Evolutionary conservation across 495 filamentous ascomycete species (phyloP).

Genomic region (Talaromyces liani): DNA sequence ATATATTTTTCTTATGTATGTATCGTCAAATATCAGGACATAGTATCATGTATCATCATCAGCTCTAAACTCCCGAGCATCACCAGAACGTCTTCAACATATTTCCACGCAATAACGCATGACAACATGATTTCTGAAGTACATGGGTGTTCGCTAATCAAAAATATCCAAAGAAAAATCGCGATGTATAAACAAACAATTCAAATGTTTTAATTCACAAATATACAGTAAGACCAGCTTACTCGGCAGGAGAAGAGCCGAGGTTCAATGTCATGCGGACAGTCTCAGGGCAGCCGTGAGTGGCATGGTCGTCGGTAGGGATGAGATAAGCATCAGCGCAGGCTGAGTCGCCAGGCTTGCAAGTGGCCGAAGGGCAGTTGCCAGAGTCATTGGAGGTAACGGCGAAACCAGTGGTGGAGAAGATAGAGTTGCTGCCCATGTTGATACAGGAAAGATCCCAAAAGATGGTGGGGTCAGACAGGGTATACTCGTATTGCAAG

Average conservation of each 20-base stretch:
- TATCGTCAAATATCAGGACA: not conserved
- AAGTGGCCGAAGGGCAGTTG: constrained; percentile 31
- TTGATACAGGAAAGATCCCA: constrained; percentile 42
- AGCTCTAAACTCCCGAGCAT: not conserved
- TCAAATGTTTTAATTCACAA: not conserved
- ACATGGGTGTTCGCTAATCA: not conserved
- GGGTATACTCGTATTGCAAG: constrained; percentile 42
- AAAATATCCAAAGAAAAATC: not conserved
- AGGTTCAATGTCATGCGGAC: constrained; percentile 31
- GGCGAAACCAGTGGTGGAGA: constrained; percentile 35
- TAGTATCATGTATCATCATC: not conserved
- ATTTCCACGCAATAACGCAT: not conserved
- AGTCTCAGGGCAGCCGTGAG: constrained; percentile 39
- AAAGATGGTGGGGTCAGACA: constrained; percentile 27
- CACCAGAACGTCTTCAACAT: not conserved
- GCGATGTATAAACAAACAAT: not conserved
- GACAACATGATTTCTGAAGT: not conserved
- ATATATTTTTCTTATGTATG: too few relatives aligned
- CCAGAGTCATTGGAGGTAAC: constrained; percentile 24
- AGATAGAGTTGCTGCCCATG: constrained; percentile 28
- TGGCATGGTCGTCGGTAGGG: constrained; percentile 39
- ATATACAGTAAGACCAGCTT: constrained; percentile 2
- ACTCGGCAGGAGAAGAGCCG: constrained; percentile 14
- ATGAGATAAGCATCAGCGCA: constrained; percentile 38
- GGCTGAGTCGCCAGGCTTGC: constrained; percentile 28